phyloP scores from a whole-genome alignment of 2,329 filamentous ascomycete species.

The Thelonectria discophora region DNA sequence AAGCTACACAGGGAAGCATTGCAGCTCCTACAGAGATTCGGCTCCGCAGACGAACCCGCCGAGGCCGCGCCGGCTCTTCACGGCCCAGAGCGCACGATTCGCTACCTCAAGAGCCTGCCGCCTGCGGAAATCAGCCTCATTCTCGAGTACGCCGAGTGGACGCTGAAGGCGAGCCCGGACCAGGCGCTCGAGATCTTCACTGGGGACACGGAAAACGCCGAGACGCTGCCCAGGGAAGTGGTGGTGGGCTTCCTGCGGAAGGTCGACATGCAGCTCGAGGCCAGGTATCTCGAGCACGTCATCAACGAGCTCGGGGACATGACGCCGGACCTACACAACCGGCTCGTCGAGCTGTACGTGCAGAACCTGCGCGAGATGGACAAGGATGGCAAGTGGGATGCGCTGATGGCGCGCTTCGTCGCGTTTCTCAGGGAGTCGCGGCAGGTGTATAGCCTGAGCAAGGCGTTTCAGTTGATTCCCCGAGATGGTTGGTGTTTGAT shows the following conservation, averaged over 20 bases:
- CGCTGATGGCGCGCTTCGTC: slow-evolving; percentile 73
- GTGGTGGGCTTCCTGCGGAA: slow-evolving; percentile 78
- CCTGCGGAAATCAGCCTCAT: slow-evolving; percentile 91
- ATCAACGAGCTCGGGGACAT: slow-evolving; percentile 86
- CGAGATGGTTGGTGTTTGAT: slow-evolving; percentile 70
- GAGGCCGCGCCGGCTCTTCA: slow-evolving; percentile 67
- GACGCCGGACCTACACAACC: slow-evolving; percentile 87
- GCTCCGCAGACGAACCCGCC: slow-evolving; percentile 64
- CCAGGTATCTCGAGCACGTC: slow-evolving; percentile 88
- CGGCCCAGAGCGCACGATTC: slow-evolving; percentile 84
- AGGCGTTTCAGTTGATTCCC: slow-evolving; percentile 80
- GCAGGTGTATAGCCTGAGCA: slow-evolving; percentile 78
- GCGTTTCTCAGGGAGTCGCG: slow-evolving; percentile 78
- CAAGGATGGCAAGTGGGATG: slow-evolving; percentile 60
- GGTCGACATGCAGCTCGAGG: slow-evolving; percentile 76
- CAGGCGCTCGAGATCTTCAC: slow-evolving; percentile 93
- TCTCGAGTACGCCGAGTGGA: slow-evolving; percentile 91
- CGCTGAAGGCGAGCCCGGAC: slow-evolving; percentile 74
- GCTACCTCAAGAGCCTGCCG: slow-evolving; percentile 88
- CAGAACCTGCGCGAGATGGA: slow-evolving; percentile 63
- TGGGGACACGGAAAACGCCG: slow-evolving; percentile 93
- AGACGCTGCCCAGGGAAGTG: slow-evolving; percentile 80
- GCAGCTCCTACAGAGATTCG: slow-evolving; percentile 83
- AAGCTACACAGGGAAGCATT: slow-evolving; percentile 89
- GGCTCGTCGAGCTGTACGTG: slow-evolving; percentile 74